Evolutionary conservation across 257 asterid species (phyloP).

Genomic region (Capsicum pubescens): DNA sequence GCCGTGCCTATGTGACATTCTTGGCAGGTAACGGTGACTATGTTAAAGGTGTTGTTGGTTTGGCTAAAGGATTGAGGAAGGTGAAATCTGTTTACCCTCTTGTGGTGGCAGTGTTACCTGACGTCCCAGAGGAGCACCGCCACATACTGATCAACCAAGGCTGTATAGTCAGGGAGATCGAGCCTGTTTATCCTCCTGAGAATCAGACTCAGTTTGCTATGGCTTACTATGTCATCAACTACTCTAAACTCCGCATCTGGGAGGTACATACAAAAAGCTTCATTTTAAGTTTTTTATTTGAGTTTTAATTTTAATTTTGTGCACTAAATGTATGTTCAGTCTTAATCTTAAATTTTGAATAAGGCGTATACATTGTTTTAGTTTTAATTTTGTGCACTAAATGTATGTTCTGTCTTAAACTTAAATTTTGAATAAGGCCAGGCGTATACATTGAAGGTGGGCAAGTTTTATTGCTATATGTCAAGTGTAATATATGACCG

Average conservation of each 20-base stretch:
- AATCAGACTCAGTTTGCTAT: slow-evolving; percentile 21
- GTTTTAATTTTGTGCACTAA: background rate
- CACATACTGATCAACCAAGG: slow-evolving; percentile 4
- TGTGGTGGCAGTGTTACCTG: slow-evolving; percentile 28
- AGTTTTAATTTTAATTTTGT: background rate
- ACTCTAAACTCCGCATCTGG: slow-evolving; percentile 23
- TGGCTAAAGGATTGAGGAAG: slow-evolving; percentile 23
- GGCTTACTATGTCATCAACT: slow-evolving; percentile 29
- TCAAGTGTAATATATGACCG: too few relatives aligned
- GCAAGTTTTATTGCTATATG: background rate
- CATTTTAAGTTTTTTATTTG: background rate
- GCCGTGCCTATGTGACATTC: slow-evolving; percentile 28
- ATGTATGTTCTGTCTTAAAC: background rate
- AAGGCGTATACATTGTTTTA: background rate
- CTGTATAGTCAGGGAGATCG: slow-evolving; percentile 18
- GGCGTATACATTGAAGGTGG: background rate
- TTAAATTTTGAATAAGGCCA: background rate
- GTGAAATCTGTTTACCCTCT: background rate
- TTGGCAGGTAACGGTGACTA: slow-evolving; percentile 25
- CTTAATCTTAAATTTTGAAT: background rate
- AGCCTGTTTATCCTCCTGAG: slow-evolving; percentile 26
- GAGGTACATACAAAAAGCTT: background rate
- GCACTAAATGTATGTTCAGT: background rate
- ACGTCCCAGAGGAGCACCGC: slow-evolving; percentile 24
- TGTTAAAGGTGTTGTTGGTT: slow-evolving; percentile 18